Percentiles rank a stretch among this genome's conserved stretches.
Conservation (phyloP, 495 filamentous ascomycete genomes). For the Penicillium psychrofluorescens region DNA sequence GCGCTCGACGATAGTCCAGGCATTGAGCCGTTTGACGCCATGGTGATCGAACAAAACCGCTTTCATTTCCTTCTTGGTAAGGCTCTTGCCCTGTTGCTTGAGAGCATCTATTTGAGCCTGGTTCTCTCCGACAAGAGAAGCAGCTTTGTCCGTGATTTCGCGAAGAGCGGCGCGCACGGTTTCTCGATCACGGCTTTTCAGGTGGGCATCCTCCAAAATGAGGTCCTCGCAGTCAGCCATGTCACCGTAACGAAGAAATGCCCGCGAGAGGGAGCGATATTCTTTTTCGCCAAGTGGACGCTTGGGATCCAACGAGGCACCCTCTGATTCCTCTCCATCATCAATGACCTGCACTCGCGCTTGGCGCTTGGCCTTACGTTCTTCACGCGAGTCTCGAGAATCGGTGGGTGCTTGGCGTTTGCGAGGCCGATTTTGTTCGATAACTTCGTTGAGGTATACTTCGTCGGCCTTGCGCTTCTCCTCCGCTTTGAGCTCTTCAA, state of each 20-base stretch:
- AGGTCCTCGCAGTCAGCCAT: slow-evolving; percentile 82
- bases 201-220: slow-evolving; percentile 73
- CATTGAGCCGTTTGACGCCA: slow-evolving; percentile 88
- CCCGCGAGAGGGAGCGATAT: slow-evolving; percentile 78
- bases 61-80: slow-evolving; percentile 94
- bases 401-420: slow-evolving; percentile 67
- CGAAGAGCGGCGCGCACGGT: slow-evolving; percentile 63
- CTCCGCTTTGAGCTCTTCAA: slow-evolving; percentile 80
- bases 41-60: slow-evolving; percentile 90
- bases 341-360: slow-evolving; percentile 70
- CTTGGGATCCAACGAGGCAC: slow-evolving; percentile 67
- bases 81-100: slow-evolving; percentile 62
- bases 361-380: slow-evolving; percentile 87
- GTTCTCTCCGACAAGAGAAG: slow-evolving; percentile 63
- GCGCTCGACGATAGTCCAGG: slow-evolving; percentile 85
- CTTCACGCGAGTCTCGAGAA: slow-evolving; percentile 66
- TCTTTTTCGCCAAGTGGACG: slow-evolving; percentile 85
- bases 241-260: slow-evolving; percentile 81
- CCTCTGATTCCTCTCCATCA: slow-evolving; percentile 49
- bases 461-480: slow-evolving; percentile 80
- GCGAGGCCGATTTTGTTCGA: slow-evolving; percentile 80
- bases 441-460: slow-evolving; percentile 69
- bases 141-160: slow-evolving; percentile 66
- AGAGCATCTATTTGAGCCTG: slow-evolving; percentile 48
- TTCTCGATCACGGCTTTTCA: slow-evolving; percentile 70